Base-by-base conservation (phyloP, 805 yeast genomes). In the Metschnikowia arizonensis region DNA sequence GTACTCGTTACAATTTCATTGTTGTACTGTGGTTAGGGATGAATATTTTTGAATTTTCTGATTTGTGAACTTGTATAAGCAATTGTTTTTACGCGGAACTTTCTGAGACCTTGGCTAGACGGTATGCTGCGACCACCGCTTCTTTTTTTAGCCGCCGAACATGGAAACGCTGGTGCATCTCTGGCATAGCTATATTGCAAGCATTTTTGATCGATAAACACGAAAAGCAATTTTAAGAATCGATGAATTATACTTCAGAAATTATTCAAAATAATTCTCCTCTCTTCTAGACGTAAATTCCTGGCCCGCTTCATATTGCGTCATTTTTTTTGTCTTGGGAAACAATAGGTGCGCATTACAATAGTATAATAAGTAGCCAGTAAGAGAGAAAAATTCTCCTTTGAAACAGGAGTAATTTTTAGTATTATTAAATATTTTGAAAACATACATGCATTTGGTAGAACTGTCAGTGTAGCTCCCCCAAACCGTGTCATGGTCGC, bases 81-180 rank as follows among this genome's bases (percentile, higher is more conserved):
- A 8, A 21, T 33, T 33, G 36, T 33, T 33, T n/a, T 32, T 23
- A 6, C n/a, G 29, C 29, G 38, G 17, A 9, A 32, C 15, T 14
- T 21, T 18, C 37, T 24, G n/a, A 18, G 18, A 14, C 33, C 32
- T 24, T 26, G 33, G 32, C 40, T 18, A 32, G 23, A 25, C n/a
- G 40, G 33, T 29, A 15, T 6, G 14, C 15, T 19, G 30, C 30
- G 40, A 26, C n/a, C 18, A 11, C 17, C 18, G 24, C 18, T 37
- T 29, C 11, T 18, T 37, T 29, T 7, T 18, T 28, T 37, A 18
- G 4, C 33, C 40, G 40, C 40, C 26, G 18, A 10, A 14, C 40
- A 19, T 25, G 40, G n/a, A 19, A 37, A 29, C 33, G 40, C 40
- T 37, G 40, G 40, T n/a, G n/a, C 18, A 19, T 18, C 40, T 28